Evolutionary conservation across 306 rosid species (phyloP), one percentile per base, ranked within the genome.

Genomic region (Biancaea sappan): DNA sequence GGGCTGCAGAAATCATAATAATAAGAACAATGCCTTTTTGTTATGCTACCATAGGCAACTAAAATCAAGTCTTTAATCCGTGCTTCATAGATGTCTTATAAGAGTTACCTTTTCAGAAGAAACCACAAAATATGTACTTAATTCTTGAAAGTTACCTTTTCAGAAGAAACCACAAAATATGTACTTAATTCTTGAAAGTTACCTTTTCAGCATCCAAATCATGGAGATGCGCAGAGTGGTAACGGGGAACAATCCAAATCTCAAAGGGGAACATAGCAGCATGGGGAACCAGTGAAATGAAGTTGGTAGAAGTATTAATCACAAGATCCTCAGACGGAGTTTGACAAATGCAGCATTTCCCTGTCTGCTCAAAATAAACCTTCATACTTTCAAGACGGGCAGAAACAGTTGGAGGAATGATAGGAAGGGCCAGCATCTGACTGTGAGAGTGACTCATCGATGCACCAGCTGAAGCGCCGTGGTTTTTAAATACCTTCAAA

Each of bases 401-500:
- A 56, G 96, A 82, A 77, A 90, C 91, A 66, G 66, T 76, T 9
- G 92, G 84, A 38, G 96, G 98, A 79, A 88, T 71, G 58, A 92
- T 59, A 6, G 98, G 98, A 63, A 92, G 87, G 43, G 89, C 94
- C 76, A 92, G 47, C 19, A 92, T 87, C 82, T 92, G 96, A 79
- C 98, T 88, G 69, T 92, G 98, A 71, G 96, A 92, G 72, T 90
- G 98, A 54, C 79, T 87, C 92, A 85, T 79, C 24, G 98, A 87
- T 65, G 94, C 96, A 76, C 98, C 96, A 44, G 98, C 92, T 22
- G 91, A 88, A n/a, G 88, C 92, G 28, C 92, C 96, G 6, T 92
- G 92, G 73, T 92, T 92, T 83, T 92, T 90, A 40, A 90, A 92
- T 60, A 92, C 88, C 98, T 92, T 52, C 46, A 79, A 48, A 51